Evolutionary conservation across 306 rosid genomes (phyloP).

Genomic region (Trichosanthes truncata): DNA sequence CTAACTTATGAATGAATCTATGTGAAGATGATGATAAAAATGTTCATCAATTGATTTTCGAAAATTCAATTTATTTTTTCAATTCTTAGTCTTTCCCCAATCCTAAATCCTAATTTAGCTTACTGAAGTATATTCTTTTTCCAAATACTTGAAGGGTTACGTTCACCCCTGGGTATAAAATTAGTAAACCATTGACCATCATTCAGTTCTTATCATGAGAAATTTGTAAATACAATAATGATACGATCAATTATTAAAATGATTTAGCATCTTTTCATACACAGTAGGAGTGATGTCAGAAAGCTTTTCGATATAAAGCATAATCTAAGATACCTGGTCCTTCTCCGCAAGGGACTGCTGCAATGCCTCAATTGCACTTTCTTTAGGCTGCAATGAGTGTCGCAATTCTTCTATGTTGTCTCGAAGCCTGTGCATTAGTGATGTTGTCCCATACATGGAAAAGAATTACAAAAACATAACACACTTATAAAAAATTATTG

Average conservation of each 20-base stretch:
- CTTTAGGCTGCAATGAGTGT: constrained; percentile 77
- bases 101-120: not conserved
- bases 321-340: constrained; percentile 61
- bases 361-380: constrained; percentile 70
- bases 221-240: not conserved
- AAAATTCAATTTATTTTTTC: not conserved
- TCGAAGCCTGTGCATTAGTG: constrained; percentile 48
- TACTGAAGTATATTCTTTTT: not conserved
- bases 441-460: not conserved
- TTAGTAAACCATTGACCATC: not conserved
- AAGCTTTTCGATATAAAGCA: constrained; percentile 2
- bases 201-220: not conserved
- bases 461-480: not conserved
- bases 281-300: not conserved
- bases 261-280: not conserved
- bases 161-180: not conserved
- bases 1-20: not conserved
- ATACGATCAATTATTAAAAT: not conserved
- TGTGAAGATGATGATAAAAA: not conserved
- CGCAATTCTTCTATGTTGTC: constrained; percentile 88
- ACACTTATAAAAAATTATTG: not conserved
- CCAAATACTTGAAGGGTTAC: not conserved
- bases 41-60: not conserved
- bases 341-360: constrained; percentile 71
- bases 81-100: not conserved